phyloP scores from a whole-genome alignment of 2,329 filamentous ascomycete species.

The Xylaria digitata region DNA sequence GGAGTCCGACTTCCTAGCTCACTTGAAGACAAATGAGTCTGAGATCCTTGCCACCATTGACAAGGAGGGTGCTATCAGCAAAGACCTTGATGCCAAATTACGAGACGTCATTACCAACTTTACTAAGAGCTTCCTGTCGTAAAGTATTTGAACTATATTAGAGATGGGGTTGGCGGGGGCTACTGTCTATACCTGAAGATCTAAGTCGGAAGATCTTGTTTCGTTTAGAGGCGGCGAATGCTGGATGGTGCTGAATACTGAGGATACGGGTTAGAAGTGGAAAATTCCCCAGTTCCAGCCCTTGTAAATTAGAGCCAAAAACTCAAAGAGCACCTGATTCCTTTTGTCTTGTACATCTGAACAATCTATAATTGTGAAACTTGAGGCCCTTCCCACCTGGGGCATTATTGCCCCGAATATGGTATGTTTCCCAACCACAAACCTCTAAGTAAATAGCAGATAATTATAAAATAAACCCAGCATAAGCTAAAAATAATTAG shows the following conservation, averaged over 20 bases:
- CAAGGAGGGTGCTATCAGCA: slow-evolving; percentile 95
- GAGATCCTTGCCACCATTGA: slow-evolving; percentile 88
- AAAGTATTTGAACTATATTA: slow-evolving; percentile 54
- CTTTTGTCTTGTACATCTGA: slow-evolving; percentile 59
- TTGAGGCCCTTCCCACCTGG: too few species aligned
- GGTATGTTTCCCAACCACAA: too few species aligned
- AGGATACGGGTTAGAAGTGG: slow-evolving; percentile 58
- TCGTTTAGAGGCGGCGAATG: slow-evolving; percentile 61
- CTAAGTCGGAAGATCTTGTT: slow-evolving; percentile 55
- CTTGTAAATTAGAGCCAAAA: slow-evolving; percentile 73
- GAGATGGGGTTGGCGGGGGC: slow-evolving; percentile 48
- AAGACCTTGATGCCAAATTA: slow-evolving; percentile 87
- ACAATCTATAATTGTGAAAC: slow-evolving; percentile 25
- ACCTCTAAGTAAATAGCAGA: too few species aligned
- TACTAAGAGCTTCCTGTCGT: slow-evolving; percentile 89
- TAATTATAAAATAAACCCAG: too few species aligned
- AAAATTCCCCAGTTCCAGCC: slow-evolving; percentile 60
- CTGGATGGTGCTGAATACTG: slow-evolving; percentile 61
- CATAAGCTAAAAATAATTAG: too few species aligned
- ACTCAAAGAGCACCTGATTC: slow-evolving; percentile 70
- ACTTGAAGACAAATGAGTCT: slow-evolving; percentile 90
- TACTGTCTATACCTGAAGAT: slow-evolving; percentile 61
- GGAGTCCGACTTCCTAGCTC: slow-evolving; percentile 93
- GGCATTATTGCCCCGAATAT: too few species aligned
- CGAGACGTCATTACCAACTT: slow-evolving; percentile 81